phyloP scores from a whole-genome alignment of 352 stramenopile genomes.

The Pythium oligandrum region DNA sequence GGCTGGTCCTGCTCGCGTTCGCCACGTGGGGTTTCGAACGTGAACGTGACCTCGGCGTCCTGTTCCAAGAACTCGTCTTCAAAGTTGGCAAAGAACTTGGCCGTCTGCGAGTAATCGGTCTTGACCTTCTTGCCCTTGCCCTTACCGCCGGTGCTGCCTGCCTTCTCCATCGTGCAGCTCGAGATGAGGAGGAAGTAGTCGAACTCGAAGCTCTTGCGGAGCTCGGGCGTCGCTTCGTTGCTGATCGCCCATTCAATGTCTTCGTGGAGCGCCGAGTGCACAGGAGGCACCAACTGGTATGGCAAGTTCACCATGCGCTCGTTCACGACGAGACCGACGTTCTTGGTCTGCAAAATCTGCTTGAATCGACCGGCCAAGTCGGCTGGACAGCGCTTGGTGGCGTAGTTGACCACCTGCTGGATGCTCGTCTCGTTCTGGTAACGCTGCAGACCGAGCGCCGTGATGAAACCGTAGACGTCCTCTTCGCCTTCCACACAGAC shows the following conservation, averaged over 20 bases:
- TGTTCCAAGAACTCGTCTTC: slow-evolving; percentile 85
- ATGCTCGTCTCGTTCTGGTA: slow-evolving; percentile 51
- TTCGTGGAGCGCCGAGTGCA: slow-evolving; percentile 77
- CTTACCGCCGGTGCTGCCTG: slow-evolving; percentile 24
- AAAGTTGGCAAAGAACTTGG: slow-evolving; percentile 83
- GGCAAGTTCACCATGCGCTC: slow-evolving; percentile 86
- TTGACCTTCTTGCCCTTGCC: slow-evolving; percentile 71
- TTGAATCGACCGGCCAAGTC: slow-evolving; percentile 43
- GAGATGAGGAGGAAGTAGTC: slow-evolving; percentile 82
- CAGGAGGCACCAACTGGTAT: slow-evolving; percentile 75
- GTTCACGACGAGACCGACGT: slow-evolving; percentile 70
- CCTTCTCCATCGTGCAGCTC: slow-evolving; percentile 58
- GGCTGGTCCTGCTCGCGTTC: slow-evolving; percentile 50
- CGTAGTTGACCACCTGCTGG: slow-evolving; percentile 73
- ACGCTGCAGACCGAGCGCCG: slow-evolving; percentile 56
- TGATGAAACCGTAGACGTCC: slow-evolving; percentile 86
- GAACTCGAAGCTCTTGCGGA: slow-evolving; percentile 68
- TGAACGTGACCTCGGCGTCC: slow-evolving; percentile 60
- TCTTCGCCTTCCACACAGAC: slow-evolving; percentile 74
- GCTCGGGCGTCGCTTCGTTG: slow-evolving; percentile 59
- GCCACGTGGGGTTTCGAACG: slow-evolving; percentile 64
- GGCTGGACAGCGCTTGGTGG: slow-evolving; percentile 66
- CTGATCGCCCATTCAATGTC: slow-evolving; percentile 83
- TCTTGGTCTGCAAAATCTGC: slow-evolving; percentile 52
- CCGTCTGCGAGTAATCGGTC: slow-evolving; percentile 54